Base-by-base conservation (phyloP, 2,329 filamentous ascomycete genomes). In the Fusarium protoensiforme region DNA sequence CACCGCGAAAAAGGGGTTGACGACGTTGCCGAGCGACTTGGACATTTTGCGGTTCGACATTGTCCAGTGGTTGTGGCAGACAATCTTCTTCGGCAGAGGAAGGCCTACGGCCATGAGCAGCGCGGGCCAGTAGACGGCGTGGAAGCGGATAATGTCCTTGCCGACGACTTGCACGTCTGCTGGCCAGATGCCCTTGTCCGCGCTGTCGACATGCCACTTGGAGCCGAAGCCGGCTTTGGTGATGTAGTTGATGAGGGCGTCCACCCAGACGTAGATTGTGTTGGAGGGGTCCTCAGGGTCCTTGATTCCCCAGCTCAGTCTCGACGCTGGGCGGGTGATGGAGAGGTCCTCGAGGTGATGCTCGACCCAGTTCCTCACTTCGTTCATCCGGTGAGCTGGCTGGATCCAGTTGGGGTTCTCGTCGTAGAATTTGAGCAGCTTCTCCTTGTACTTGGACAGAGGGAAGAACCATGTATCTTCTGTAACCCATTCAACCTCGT, bases 201-300 rank as follows among this genome's bases (percentile, higher is more conserved):
- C 90, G 5, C 87, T 84, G 2, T 91, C 91, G 0, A 93, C 92
- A 1, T 90, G 83, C 90, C 92, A 94, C 24, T 77, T 77, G 41
- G 76, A 78, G 11, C 82, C 81, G 79, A 97, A 98, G 16, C 96
- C 95, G 2, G 94, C 90, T 71, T 92, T 94, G 18, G 95, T 98
- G 60, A 96, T 84, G 81, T 99, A 99, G 82, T 98, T 99, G 78
- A 98, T 88, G 33, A 99, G 89, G 1, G 96, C 96, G 83, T 99
- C 97, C 0, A 99, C 89, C 96, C 96, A 99, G 35, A 99, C 97
- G 79, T 99, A 99, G 66, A 99, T 96, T 4, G 95, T 98, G 82
- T 98, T 96, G 20, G 86, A 90, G 0, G 89, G 85, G 78, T 99
- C 96, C 61, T 92, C 92, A 0, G 96, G 96, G 29, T 98, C 96